Evolutionary conservation across 345 rosid genomes (phyloP).

Genomic region (Triadica sebifera): DNA sequence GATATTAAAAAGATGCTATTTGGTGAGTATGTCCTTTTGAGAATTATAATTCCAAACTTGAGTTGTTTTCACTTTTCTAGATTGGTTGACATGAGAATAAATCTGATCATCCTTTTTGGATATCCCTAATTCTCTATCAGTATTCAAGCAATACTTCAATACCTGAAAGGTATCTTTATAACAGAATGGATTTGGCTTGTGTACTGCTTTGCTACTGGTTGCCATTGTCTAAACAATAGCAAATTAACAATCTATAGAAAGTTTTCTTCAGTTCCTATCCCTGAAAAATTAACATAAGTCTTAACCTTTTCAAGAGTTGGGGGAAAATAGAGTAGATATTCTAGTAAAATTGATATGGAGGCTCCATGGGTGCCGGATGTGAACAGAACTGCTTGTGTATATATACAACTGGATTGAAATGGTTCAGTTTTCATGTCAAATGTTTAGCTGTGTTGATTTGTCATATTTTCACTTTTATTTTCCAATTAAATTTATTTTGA

Average conservation of each 20-base stretch:
- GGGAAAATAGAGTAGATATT: neutral
- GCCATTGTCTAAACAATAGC: neutral
- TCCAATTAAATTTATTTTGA: neutral
- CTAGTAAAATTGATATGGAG: neutral
- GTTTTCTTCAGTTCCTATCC: neutral
- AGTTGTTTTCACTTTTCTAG: neutral
- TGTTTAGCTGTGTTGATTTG: neutral
- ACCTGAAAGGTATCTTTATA: neutral
- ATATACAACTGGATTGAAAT: neutral
- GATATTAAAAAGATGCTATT: constrained; percentile 78
- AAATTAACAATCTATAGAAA: neutral
- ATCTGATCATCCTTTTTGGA: neutral
- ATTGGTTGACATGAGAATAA: neutral
- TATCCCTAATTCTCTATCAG: too few relatives aligned
- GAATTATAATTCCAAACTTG: neutral
- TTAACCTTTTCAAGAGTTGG: neutral
- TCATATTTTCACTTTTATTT: neutral
- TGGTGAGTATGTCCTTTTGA: constrained; percentile 45
- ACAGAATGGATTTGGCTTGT: neutral
- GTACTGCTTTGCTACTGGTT: neutral
- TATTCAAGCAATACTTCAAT: neutral
- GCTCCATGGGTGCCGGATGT: neutral
- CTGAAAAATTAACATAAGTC: neutral
- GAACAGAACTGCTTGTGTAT: neutral
- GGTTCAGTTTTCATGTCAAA: neutral